phyloP scores from a whole-genome alignment of 2,329 filamentous ascomycete species.

The Fusarium robinianum region DNA sequence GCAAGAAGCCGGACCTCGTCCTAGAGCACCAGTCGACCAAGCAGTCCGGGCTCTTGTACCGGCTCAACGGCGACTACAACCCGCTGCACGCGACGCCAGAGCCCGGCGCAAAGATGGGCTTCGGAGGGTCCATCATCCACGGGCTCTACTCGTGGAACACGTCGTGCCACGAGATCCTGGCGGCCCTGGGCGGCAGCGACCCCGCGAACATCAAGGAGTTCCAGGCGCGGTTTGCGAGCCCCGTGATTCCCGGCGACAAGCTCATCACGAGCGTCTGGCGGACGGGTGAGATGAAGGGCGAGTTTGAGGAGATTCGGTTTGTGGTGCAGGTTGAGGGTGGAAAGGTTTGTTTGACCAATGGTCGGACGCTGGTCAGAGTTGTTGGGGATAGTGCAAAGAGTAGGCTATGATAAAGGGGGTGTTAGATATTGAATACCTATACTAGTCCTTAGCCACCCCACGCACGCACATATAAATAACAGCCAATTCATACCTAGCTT shows the following conservation, averaged over 20 bases:
- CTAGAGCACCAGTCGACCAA: slow-evolving; percentile 71
- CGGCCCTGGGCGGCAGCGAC: slow-evolving; percentile 74
- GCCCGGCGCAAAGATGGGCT: slow-evolving; percentile 87
- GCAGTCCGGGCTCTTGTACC: slow-evolving; percentile 77
- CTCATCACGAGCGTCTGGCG: slow-evolving; percentile 82
- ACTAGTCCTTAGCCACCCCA: too few relatives aligned
- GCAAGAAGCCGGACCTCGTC: slow-evolving; percentile 72
- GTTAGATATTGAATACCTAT: too few relatives aligned
- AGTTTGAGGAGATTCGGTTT: slow-evolving; percentile 83
- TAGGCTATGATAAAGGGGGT: slow-evolving; percentile 60
- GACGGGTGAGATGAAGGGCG: slow-evolving; percentile 66
- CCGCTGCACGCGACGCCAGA: slow-evolving; percentile 87
- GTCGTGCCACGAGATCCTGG: slow-evolving; percentile 72
- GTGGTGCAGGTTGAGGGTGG: slow-evolving; percentile 76
- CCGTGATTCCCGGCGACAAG: slow-evolving; percentile 82
- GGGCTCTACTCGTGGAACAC: slow-evolving; percentile 88
- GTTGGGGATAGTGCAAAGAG: slow-evolving; percentile 56
- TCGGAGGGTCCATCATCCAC: slow-evolving; percentile 86
- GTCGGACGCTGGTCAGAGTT: slow-evolving; percentile 75
- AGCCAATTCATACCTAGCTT: too few relatives aligned
- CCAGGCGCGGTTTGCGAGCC: slow-evolving; percentile 84
- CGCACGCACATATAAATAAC: too few relatives aligned
- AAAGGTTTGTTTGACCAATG: slow-evolving; percentile 87
- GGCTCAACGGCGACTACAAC: slow-evolving; percentile 93
- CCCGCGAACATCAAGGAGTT: slow-evolving; percentile 85